These are phyloP conservation scores for Neopestalotiopsis rosae DNA, from an alignment of 2,329 filamentous ascomycete genomes.

Conservation along the genomic window DNA sequence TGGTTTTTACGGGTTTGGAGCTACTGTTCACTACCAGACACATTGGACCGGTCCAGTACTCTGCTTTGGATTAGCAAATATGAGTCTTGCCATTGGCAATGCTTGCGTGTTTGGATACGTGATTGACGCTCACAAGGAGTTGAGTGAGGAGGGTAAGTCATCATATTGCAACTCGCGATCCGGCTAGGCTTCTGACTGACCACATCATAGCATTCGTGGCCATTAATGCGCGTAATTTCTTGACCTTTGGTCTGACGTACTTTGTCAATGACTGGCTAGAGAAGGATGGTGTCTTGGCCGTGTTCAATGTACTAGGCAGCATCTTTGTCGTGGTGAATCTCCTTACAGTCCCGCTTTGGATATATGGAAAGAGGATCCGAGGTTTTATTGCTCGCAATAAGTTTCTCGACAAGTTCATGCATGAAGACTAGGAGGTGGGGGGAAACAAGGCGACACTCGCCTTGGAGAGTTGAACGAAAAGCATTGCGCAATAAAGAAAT, in stretches of 20 bases:
- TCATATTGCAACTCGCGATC: not conserved
- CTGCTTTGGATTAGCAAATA: conserved; percentile 54
- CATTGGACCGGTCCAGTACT: conserved; percentile 54
- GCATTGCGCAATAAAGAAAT: too few species aligned
- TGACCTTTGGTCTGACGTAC: conserved; percentile 52
- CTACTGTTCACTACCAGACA: conserved; percentile 48
- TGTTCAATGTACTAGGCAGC: conserved; percentile 44
- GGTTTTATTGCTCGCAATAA: conserved; percentile 47
- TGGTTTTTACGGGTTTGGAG: conserved; percentile 54
- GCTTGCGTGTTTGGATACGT: conserved; percentile 57
- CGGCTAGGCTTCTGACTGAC: conserved; percentile 12
- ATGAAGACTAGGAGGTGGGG: conserved; percentile 5
- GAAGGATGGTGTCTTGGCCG: conserved; percentile 39
- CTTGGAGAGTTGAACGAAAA: too few species aligned
- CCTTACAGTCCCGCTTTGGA: conserved; percentile 54
- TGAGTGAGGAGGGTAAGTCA: conserved; percentile 47
- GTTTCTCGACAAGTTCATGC: conserved; percentile 13
- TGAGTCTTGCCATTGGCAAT: conserved; percentile 51
- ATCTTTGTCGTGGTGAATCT: conserved; percentile 49
- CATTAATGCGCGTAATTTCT: conserved; percentile 53
- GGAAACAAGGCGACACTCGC: too few species aligned
- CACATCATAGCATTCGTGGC: conserved; percentile 48
- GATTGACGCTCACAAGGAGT: conserved; percentile 50
- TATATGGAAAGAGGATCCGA: conserved; percentile 53
- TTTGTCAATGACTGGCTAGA: conserved; percentile 47